phyloP scores from a whole-genome alignment of 176 grass and related monocot species.

The Avena sativa region DNA sequence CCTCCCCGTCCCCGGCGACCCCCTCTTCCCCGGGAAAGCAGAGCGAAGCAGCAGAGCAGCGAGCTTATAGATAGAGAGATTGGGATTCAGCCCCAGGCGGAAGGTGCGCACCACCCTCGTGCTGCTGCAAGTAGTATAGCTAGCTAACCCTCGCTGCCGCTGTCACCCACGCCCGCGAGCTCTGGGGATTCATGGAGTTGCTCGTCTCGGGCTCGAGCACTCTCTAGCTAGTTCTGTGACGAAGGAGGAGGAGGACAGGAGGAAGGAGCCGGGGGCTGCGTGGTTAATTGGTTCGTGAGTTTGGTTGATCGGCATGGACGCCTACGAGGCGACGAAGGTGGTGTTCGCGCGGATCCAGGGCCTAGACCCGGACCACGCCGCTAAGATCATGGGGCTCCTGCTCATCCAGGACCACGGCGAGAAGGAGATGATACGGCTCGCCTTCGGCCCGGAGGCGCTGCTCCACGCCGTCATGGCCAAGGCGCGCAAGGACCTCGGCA shows the following conservation, averaged over 20 bases:
- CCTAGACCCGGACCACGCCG: conserved; percentile 89
- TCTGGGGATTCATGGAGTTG: conserved; percentile 45
- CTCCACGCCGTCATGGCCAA: conserved; percentile 79
- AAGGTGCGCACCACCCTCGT: conserved; percentile 49
- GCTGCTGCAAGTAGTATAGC: neutral
- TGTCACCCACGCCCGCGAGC: conserved; percentile 5
- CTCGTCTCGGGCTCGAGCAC: neutral
- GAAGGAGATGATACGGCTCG: conserved; percentile 99
- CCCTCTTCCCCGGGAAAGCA: conserved; percentile 15
- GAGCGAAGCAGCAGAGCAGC: neutral
- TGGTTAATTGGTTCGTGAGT: neutral
- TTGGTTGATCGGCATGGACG: conserved; percentile 61
- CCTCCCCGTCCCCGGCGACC: neutral
- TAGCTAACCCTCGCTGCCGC: conserved; percentile 30
- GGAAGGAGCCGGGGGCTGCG: neutral
- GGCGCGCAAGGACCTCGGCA: conserved; percentile 80
- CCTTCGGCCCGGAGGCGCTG: conserved; percentile 87
- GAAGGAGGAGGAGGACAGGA: neutral
- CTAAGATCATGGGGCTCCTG: conserved; percentile 93
- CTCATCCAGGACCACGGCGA: conserved; percentile 98
- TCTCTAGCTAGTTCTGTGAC: neutral
- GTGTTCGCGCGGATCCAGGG: conserved; percentile 97
- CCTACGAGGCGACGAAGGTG: conserved; percentile 94
- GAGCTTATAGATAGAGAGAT: conserved; percentile 42
- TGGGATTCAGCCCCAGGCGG: conserved; percentile 49